Evolutionary conservation across 2,329 filamentous ascomycete species (phyloP), one percentile per base, ranked within the genome.

Genomic region (Celoporthe dispersa): DNA sequence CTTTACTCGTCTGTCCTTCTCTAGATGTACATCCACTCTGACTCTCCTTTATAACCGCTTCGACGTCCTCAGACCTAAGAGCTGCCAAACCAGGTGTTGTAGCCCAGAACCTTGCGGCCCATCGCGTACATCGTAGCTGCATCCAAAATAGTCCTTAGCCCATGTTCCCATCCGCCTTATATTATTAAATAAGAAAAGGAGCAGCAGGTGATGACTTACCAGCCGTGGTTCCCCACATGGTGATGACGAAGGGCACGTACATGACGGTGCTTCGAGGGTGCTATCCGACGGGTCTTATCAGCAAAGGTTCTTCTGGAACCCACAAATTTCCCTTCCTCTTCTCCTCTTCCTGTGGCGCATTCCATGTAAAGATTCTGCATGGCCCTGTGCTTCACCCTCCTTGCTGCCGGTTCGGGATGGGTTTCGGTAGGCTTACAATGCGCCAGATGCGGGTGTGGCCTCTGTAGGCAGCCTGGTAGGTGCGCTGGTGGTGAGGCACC

Each of bases 61-160:
- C 41, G 1, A 33, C 39, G 11, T 33, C 16, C 3, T 22, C 48
- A 51, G 31, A 65, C 75, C 78, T 86, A 89, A 74, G 82, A 78
- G 81, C 87, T 85, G 78, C 85, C 83, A 77, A 89, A 92, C 90
- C 90, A 94, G 73, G 90, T 93, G 88, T 94, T 94, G 86, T 94
- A 88, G 77, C 92, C 92, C 73, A 90, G 79, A 74, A 92, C 83
- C 84, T 92, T 89, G 79, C 92, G 91, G 80, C 86, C 83, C 84
- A 92, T 90, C 84, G 90, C 91, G 85, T 92, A 95, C 82, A 93
- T 83, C 75, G 82, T 79, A 67, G 82, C 87, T 89, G 74, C 66
- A 25, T 60, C 28, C 60, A 7, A 62, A 48, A 67, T 22, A 68
- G 79, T 71, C 76, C 75, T 70, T 66, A 73, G 57, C 28, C 25